Evolutionary conservation across 345 rosid species (phyloP).

Genomic region (Salix suchowensis): DNA sequence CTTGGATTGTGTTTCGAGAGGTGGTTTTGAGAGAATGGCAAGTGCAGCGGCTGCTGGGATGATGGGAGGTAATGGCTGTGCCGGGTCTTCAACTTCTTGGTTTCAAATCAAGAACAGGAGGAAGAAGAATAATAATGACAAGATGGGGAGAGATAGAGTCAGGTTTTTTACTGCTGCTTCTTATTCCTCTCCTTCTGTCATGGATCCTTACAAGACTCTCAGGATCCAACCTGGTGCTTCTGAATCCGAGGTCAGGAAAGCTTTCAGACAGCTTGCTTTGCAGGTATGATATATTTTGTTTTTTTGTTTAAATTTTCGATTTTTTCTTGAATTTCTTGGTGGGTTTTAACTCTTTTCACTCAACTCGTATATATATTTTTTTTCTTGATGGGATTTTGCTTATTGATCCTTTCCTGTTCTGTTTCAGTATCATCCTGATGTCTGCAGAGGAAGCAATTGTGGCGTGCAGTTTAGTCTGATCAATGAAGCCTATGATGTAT

Average conservation of each 20-base stretch:
- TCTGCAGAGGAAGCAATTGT: slow-evolving; percentile 83
- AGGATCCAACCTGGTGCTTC: slow-evolving; percentile 71
- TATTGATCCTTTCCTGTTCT: background rate
- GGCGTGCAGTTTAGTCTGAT: slow-evolving; percentile 68
- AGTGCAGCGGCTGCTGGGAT: slow-evolving; percentile 23
- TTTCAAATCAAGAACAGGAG: slow-evolving; percentile 29
- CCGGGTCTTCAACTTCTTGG: slow-evolving; percentile 44
- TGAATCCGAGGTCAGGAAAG: slow-evolving; percentile 81
- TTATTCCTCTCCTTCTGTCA: slow-evolving; percentile 39
- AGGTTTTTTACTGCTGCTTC: slow-evolving; percentile 27
- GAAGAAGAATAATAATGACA: slow-evolving; percentile 36
- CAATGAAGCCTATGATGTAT: slow-evolving; percentile 87
- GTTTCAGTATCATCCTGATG: slow-evolving; percentile 94
- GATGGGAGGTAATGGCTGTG: slow-evolving; percentile 44
- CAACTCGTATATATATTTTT: background rate
- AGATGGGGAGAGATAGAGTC: slow-evolving; percentile 22
- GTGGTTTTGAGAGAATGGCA: slow-evolving; percentile 2
- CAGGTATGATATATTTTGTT: slow-evolving; percentile 37
- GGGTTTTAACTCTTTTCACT: too few species aligned
- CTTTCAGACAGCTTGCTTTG: slow-evolving; percentile 76
- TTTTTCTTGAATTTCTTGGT: background rate
- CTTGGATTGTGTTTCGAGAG: background rate
- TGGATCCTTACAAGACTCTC: slow-evolving; percentile 69
- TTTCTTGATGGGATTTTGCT: background rate
- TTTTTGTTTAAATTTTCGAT: background rate